A percentile compares a stretch with the other conserved stretches of the same genome.
phyloP scores from a whole-genome alignment of 2,329 filamentous ascomycete genomes.

The Sporothrix inflata region DNA sequence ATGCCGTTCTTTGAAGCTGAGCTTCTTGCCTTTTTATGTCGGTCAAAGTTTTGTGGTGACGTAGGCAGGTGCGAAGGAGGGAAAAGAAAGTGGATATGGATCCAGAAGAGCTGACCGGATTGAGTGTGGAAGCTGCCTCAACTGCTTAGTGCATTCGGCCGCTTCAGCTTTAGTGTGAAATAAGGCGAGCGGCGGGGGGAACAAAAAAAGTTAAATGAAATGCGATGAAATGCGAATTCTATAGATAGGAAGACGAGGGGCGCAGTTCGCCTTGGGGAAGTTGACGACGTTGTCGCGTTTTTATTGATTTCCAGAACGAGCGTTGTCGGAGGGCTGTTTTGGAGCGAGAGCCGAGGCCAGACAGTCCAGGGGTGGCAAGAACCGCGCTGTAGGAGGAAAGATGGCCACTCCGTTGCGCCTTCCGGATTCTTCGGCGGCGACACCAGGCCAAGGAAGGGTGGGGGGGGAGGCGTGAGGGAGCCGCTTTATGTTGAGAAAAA shows the following conservation, averaged over 20 bases:
- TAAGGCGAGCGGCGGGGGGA: background rate
- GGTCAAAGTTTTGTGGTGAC: background rate
- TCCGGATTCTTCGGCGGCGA: constrained; percentile 19
- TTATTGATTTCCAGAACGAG: background rate
- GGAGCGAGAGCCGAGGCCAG: background rate
- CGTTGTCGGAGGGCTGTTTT: background rate
- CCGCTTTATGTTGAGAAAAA: background rate
- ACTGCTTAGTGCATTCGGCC: background rate
- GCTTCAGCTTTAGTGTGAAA: background rate
- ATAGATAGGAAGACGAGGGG: background rate
- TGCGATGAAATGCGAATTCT: background rate
- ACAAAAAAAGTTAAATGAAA: background rate
- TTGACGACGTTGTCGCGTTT: background rate
- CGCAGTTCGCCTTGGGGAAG: background rate
- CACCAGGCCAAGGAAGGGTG: background rate
- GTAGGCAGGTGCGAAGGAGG: constrained; percentile 15
- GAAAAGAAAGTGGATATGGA: constrained; percentile 11
- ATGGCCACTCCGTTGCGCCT: constrained; percentile 10
- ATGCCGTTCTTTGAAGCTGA: background rate
- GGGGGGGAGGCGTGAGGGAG: constrained; percentile 1
- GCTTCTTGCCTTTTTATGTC: constrained; percentile 1
- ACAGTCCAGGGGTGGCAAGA: constrained; percentile 3
- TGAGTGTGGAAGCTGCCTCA: background rate
- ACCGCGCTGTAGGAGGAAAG: background rate
- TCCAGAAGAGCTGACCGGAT: constrained; percentile 11